These are phyloP conservation scores for Aquilaria yunnanensis DNA, from an alignment of 345 rosid species.

Conservation along the genomic window DNA sequence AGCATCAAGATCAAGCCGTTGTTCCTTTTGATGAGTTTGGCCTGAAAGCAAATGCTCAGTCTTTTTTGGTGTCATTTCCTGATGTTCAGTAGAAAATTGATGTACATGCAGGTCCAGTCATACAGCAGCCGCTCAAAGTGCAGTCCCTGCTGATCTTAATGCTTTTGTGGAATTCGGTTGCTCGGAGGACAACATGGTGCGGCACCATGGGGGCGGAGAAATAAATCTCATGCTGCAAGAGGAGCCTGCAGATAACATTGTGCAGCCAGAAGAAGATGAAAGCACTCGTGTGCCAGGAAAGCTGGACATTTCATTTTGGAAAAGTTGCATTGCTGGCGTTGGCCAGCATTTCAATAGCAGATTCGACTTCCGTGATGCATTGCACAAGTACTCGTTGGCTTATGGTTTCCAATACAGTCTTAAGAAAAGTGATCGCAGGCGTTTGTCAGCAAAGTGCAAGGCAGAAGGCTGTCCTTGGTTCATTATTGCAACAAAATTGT, in stretches of 20 bases:
- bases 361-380: slow-evolving; percentile 45
- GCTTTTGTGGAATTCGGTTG: not conserved
- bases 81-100: slow-evolving; percentile 21
- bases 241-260: not conserved
- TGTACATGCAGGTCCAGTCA: slow-evolving; percentile 10
- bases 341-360: slow-evolving; percentile 56
- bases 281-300: not conserved
- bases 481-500: slow-evolving; percentile 43
- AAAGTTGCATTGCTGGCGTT: slow-evolving; percentile 42
- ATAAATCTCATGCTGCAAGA: too few species aligned
- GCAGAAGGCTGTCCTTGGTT: slow-evolving; percentile 54
- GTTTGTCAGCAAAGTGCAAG: slow-evolving; percentile 43
- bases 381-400: slow-evolving; percentile 50
- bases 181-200: too few species aligned
- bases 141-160: slow-evolving; percentile 3
- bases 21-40: not conserved
- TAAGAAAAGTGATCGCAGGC: slow-evolving; percentile 46
- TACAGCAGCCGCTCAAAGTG: slow-evolving; percentile 3
- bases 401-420: slow-evolving; percentile 40
- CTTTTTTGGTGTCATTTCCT: not conserved
- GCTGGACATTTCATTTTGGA: slow-evolving; percentile 33
- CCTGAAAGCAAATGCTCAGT: not conserved
- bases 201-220: too few species aligned
- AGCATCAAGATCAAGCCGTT: too few species aligned
- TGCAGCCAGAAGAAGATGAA: slow-evolving; percentile 9